Percentiles rank a stretch among this genome's conserved stretches.
phyloP scores from a whole-genome alignment of 345 rosid species.

The Geranium rotundifolium region DNA sequence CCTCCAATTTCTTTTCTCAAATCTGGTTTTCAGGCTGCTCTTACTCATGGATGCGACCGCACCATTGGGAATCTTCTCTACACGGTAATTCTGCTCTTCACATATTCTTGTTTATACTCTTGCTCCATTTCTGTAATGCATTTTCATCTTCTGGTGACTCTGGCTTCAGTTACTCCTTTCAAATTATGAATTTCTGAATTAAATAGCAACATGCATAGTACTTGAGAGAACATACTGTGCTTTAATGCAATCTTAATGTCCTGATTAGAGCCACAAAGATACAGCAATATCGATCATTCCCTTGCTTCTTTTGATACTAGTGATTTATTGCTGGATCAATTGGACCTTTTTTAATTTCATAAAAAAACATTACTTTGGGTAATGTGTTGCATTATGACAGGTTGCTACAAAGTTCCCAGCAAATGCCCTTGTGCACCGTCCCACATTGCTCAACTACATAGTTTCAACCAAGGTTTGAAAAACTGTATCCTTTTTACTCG shows the following conservation, averaged over 20 bases:
- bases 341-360: neutral
- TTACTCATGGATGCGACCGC: slow-evolving; percentile 71
- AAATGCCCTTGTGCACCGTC: slow-evolving; percentile 74
- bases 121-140: neutral
- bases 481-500: neutral
- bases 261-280: no score
- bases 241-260: no score
- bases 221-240: no score
- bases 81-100: slow-evolving; percentile 26
- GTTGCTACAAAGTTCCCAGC: slow-evolving; percentile 77
- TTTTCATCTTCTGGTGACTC: neutral
- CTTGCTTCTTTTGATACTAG: neutral
- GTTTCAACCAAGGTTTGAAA: slow-evolving; percentile 53
- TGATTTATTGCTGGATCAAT: neutral
- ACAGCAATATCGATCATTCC: no score
- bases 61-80: slow-evolving; percentile 74
- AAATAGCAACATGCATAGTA: no score
- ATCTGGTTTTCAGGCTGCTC: slow-evolving; percentile 50
- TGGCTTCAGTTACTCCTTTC: neutral
- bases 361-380: neutral
- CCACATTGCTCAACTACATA: slow-evolving; percentile 49
- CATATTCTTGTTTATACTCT: no score
- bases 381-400: slow-evolving; percentile 18
- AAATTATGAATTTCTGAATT: no score
- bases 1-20: no score